These are phyloP conservation scores for Epichloe coenophiala DNA, from an alignment of 2,329 filamentous ascomycete species.

Conservation along the genomic window DNA sequence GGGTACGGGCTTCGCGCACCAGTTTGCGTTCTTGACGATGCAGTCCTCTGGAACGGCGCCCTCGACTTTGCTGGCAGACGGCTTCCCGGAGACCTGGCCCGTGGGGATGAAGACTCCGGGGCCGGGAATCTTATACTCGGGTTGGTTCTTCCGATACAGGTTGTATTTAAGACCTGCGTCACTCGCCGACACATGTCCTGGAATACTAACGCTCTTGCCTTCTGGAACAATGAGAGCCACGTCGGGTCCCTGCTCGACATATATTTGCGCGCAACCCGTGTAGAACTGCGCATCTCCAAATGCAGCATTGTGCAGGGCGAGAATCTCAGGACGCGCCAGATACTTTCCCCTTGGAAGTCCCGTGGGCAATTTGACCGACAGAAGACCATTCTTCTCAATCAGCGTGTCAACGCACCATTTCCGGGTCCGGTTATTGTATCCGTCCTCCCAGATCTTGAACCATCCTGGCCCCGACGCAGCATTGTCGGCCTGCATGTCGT, in stretches of 20 bases:
- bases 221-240: slow-evolving; percentile 26
- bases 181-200: slow-evolving; percentile 44
- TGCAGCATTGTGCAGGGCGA: slow-evolving; percentile 52
- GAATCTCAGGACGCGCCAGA: slow-evolving; percentile 55
- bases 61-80: slow-evolving; percentile 13
- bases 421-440: slow-evolving; percentile 40
- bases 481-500: slow-evolving; percentile 35
- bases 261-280: slow-evolving; percentile 58
- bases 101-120: slow-evolving; percentile 36
- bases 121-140: slow-evolving; percentile 41
- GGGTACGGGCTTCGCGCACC: slow-evolving; percentile 51
- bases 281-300: slow-evolving; percentile 58
- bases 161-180: slow-evolving; percentile 49
- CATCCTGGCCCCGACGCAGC: slow-evolving; percentile 49
- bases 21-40: slow-evolving; percentile 56
- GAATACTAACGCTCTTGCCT: slow-evolving; percentile 40
- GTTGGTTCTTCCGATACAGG: slow-evolving; percentile 38
- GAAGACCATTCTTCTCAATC: slow-evolving; percentile 47
- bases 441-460: slow-evolving; percentile 67
- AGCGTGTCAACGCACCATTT: slow-evolving; percentile 62
- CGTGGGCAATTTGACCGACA: slow-evolving; percentile 48
- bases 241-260: slow-evolving; percentile 34
- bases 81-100: slow-evolving; percentile 5
- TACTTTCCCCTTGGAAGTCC: slow-evolving; percentile 54
- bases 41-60: slow-evolving; percentile 42